Conservation (phyloP, 306 rosid genomes). For the Canavalia gladiata region DNA sequence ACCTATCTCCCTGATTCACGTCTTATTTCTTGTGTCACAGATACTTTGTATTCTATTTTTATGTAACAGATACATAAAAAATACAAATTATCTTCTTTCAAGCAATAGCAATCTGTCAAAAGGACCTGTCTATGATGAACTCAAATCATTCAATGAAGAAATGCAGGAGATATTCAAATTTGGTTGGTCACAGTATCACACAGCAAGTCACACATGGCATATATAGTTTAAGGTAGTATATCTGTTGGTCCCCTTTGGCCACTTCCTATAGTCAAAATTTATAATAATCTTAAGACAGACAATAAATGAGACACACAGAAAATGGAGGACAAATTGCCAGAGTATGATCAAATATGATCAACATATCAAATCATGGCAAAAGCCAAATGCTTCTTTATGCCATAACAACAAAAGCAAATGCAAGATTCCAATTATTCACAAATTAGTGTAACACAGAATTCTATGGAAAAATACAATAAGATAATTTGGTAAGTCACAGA, state of each 20-base stretch:
- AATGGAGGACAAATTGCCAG: background rate
- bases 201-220: conserved; percentile 13
- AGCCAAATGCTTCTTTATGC: conserved; percentile 36
- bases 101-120: conserved; percentile 7
- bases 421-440: conserved; percentile 20
- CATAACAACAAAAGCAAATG: conserved; percentile 8
- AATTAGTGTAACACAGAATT: background rate
- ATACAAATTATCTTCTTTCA: background rate
- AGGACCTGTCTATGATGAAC: background rate
- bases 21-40: background rate
- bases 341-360: conserved; percentile 32
- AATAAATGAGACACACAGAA: conserved; percentile 1
- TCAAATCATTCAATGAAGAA: background rate
- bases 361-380: conserved; percentile 8
- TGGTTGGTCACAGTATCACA: conserved; percentile 2
- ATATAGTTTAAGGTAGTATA: background rate
- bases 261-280: conserved; percentile 27
- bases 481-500: conserved; percentile 18
- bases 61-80: background rate
- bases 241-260: background rate
- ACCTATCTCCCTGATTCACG: background rate
- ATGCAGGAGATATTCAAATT: background rate
- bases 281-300: conserved; percentile 21
- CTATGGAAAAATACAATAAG: conserved; percentile 11
- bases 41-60: background rate